These are phyloP conservation scores for Candida chilensis DNA, from an alignment of 805 yeast species.

Conservation along the genomic window DNA sequence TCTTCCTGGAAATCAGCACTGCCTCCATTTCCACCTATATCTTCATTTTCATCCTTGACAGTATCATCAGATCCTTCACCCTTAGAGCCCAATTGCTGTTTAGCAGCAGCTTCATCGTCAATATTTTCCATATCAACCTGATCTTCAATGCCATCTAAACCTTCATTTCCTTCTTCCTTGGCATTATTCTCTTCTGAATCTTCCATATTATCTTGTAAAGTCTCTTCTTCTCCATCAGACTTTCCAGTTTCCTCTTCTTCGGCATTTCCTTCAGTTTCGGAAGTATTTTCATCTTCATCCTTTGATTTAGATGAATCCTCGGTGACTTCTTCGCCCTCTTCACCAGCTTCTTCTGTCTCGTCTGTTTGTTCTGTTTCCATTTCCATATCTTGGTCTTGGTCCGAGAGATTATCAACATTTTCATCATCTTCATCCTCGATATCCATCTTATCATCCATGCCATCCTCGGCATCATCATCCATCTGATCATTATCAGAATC, in stretches of 20 bases:
- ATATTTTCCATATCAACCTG: slow-evolving; percentile 24
- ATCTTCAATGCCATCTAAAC: slow-evolving; percentile 36
- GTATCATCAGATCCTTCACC: slow-evolving; percentile 56
- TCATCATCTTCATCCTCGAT: slow-evolving; percentile 17
- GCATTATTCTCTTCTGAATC: slow-evolving; percentile 32
- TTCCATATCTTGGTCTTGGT: slow-evolving; percentile 18
- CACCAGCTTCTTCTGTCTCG: slow-evolving; percentile 19
- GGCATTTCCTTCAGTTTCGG: slow-evolving; percentile 7
- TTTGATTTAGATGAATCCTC: slow-evolving; percentile 22
- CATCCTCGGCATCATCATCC: slow-evolving; percentile 32
- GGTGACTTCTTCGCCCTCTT: slow-evolving; percentile 24
- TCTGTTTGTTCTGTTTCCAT: no score
- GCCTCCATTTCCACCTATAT: slow-evolving; percentile 60
- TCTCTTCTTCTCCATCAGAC: slow-evolving; percentile 14
- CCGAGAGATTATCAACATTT: slow-evolving; percentile 16
- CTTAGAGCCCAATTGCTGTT: slow-evolving; percentile 49
- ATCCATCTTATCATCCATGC: slow-evolving; percentile 13
- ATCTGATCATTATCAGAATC: slow-evolving; percentile 69
- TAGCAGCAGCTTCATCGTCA: slow-evolving; percentile 49
- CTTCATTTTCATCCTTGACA: slow-evolving; percentile 49
- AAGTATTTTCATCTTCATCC: slow-evolving; percentile 12
- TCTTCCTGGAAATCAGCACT: slow-evolving; percentile 31
- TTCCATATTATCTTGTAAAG: slow-evolving; percentile 21
- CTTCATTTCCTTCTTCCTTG: slow-evolving; percentile 19
- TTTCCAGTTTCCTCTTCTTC: slow-evolving; percentile 16